Evolutionary conservation across 345 rosid genomes (phyloP).

Genomic region (Triadica sebifera): DNA sequence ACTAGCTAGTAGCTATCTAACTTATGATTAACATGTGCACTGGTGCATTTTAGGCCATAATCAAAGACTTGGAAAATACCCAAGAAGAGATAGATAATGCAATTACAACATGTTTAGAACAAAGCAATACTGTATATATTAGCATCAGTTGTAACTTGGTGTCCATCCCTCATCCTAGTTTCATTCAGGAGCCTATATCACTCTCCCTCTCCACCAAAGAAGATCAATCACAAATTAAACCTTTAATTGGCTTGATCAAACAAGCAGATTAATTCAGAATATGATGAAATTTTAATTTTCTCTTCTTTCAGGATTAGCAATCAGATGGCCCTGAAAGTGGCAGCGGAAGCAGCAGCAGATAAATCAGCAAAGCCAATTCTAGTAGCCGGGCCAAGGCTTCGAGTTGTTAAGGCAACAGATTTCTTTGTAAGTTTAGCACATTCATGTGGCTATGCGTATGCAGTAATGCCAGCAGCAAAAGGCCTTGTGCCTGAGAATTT

Average conservation of each 20-base stretch:
- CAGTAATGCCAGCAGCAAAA: conserved; percentile 40
- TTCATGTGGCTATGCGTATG: conserved; percentile 35
- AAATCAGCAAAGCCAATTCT: conserved; percentile 43
- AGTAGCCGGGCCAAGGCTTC: conserved; percentile 40
- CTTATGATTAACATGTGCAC: background rate
- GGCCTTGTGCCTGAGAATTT: conserved; percentile 34
- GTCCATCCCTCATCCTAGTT: background rate
- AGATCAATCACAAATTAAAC: no score
- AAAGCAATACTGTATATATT: conserved; percentile 16
- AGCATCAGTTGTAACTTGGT: background rate
- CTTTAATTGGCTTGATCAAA: no score
- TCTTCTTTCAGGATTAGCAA: conserved; percentile 30
- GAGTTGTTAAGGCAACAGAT: conserved; percentile 27
- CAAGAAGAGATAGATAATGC: conserved; percentile 41
- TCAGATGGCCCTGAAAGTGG: conserved; percentile 30
- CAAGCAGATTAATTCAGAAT: no score
- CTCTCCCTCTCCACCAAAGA: no score
- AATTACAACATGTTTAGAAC: conserved; percentile 36
- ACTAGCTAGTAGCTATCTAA: no score
- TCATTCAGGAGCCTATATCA: no score
- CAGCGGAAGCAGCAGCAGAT: conserved; percentile 36
- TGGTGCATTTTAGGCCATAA: conserved; percentile 22
- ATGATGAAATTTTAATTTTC: no score
- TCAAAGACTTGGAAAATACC: conserved; percentile 39
- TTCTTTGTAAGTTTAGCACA: conserved; percentile 35